These are phyloP conservation scores for Rhizopus microsporus DNA, from an alignment of 371 early-diverging fungal species.

Conservation along the genomic window DNA sequence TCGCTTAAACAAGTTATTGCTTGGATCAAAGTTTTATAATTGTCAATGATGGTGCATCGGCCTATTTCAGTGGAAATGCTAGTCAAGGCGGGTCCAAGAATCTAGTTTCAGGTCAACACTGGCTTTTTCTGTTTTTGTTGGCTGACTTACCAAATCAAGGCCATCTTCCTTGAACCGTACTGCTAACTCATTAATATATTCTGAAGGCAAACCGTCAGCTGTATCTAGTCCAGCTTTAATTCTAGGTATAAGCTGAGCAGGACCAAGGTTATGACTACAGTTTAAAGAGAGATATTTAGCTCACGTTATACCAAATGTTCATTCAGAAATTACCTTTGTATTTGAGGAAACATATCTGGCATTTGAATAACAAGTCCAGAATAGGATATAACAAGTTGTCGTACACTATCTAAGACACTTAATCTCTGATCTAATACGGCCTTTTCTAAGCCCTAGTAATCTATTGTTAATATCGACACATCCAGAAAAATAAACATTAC, in stretches of 20 bases:
- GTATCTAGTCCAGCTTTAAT: conserved; percentile 54
- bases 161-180: conserved; percentile 63
- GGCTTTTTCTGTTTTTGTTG: neutral
- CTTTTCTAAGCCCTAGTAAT: conserved; percentile 54
- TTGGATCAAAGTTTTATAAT: conserved; percentile 58
- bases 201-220: conserved; percentile 46
- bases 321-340: conserved; percentile 45
- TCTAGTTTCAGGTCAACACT: conserved; percentile 21
- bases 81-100: conserved; percentile 55
- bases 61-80: conserved; percentile 45
- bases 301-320: neutral
- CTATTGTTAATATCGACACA: neutral
- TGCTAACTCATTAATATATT: conserved; percentile 53
- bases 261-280: conserved; percentile 36
- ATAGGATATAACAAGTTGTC: conserved; percentile 76
- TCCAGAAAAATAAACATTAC: conserved; percentile 13
- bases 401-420: conserved; percentile 53
- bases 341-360: conserved; percentile 89
- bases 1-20: conserved; percentile 48
- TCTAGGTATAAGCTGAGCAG: conserved; percentile 47
- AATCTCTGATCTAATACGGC: conserved; percentile 61
- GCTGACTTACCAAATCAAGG: conserved; percentile 51
- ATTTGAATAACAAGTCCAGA: conserved; percentile 81
- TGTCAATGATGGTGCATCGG: conserved; percentile 51
- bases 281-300: conserved; percentile 25